These are phyloP conservation scores for Ananas comosus DNA, from an alignment of 176 grass and related monocot species.

Conservation along the genomic window DNA sequence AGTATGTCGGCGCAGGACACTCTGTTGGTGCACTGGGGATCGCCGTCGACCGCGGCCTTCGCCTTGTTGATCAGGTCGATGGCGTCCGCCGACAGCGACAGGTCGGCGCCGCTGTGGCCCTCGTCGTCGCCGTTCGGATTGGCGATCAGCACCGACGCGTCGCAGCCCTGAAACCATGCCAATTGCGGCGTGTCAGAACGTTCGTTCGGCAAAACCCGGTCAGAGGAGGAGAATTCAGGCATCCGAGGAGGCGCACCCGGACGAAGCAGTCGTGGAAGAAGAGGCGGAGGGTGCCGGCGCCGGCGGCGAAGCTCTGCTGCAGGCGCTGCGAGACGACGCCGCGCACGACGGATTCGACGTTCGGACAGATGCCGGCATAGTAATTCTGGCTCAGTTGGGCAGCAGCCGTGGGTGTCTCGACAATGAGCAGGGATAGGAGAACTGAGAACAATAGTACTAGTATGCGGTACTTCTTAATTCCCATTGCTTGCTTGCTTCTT, in stretches of 20 bases:
- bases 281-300: constrained; percentile 62
- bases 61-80: constrained; percentile 51
- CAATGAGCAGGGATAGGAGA: background rate
- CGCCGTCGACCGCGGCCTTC: constrained; percentile 60
- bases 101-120: constrained; percentile 40
- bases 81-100: constrained; percentile 48
- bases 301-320: constrained; percentile 39
- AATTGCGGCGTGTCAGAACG: too few relatives aligned
- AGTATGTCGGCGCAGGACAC: constrained; percentile 80
- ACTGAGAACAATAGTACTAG: background rate
- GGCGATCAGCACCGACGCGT: constrained; percentile 57
- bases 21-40: constrained; percentile 45
- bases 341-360: constrained; percentile 54
- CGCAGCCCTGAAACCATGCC: constrained; percentile 39
- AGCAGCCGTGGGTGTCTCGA: background rate
- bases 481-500: constrained; percentile 7
- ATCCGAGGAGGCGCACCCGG: constrained; percentile 21
- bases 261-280: constrained; percentile 92
- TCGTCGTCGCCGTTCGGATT: constrained; percentile 33
- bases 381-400: constrained; percentile 39
- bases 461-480: background rate
- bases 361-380: constrained; percentile 52
- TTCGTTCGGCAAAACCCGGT: too few relatives aligned
- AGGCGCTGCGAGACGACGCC: constrained; percentile 46
- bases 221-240: too few relatives aligned